A percentile compares a stretch with the other conserved stretches of the same genome.
phyloP scores from a whole-genome alignment of 495 filamentous ascomycete species.

The Daldinia bambusicola region DNA sequence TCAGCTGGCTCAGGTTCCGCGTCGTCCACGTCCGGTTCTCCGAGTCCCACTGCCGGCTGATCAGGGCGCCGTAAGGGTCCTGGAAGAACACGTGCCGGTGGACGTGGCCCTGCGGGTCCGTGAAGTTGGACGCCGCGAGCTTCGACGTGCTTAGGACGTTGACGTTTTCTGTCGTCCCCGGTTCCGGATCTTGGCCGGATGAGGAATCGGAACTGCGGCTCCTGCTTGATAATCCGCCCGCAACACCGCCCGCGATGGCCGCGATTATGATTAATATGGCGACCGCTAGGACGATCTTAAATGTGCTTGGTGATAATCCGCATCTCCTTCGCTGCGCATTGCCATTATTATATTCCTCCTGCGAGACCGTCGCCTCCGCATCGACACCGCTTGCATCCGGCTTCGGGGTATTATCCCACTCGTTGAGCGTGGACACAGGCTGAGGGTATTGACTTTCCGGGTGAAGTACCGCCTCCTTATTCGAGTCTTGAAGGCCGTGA shows the following conservation, averaged over 20 bases:
- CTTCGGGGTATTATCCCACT: constrained; percentile 16
- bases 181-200: neutral
- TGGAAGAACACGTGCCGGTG: constrained; percentile 40
- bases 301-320: constrained; percentile 26
- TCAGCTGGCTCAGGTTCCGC: constrained; percentile 33
- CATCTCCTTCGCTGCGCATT: constrained; percentile 25
- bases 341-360: neutral
- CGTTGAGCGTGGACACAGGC: constrained; percentile 7
- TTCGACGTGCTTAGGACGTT: constrained; percentile 28
- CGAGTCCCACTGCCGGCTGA: constrained; percentile 39
- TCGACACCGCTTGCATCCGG: constrained; percentile 4
- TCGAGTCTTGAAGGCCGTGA: constrained; percentile 12
- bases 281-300: constrained; percentile 27
- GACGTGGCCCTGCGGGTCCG: constrained; percentile 22
- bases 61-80: constrained; percentile 30
- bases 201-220: constrained; percentile 6
- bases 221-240: constrained; percentile 18
- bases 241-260: constrained; percentile 36
- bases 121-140: constrained; percentile 41
- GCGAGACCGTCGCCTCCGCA: constrained; percentile 1
- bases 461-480: constrained; percentile 32
- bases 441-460: constrained; percentile 33
- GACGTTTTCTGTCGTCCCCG: neutral
- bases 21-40: constrained; percentile 39
- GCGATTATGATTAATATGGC: constrained; percentile 24